Conservation (phyloP, 768 basidiomycete species). For the Suillus fuscotomentosus region DNA sequence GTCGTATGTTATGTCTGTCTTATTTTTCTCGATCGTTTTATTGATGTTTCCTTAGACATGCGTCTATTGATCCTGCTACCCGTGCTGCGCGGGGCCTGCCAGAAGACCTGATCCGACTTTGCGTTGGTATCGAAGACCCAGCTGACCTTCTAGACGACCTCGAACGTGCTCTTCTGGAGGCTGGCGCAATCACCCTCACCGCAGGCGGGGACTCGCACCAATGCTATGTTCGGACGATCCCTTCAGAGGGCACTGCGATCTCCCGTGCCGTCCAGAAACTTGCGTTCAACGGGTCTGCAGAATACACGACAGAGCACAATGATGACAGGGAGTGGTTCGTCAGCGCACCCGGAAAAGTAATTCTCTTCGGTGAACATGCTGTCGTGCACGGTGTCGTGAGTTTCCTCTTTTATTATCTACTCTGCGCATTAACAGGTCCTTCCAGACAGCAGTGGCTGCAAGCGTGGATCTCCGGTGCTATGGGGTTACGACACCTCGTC, state of each 20-base stretch:
- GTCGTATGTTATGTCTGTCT: constrained; percentile 70
- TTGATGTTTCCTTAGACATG: constrained; percentile 58
- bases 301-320: constrained; percentile 14
- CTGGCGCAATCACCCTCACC: constrained; percentile 77
- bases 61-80: constrained; percentile 94
- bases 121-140: constrained; percentile 97
- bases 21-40: constrained; percentile 4
- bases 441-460: constrained; percentile 37
- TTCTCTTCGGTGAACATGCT: constrained; percentile 97
- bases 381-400: constrained; percentile 96
- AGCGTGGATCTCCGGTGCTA: constrained; percentile 96
- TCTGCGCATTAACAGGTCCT: constrained; percentile 5
- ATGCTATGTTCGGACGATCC: constrained; percentile 43
- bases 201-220: constrained; percentile 47
- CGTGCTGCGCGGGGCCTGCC: constrained; percentile 95
- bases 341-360: constrained; percentile 96
- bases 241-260: constrained; percentile 34
- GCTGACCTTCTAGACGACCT: constrained; percentile 93
- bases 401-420: constrained; percentile 20
- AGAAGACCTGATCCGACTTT: constrained; percentile 97
- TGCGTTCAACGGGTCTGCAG: constrained; percentile 33
- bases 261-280: constrained; percentile 70
- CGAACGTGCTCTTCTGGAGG: constrained; percentile 86
- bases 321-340: constrained; percentile 74
- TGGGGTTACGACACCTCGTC: constrained; percentile 73